Base-by-base conservation (phyloP, 1,284 basidiomycete species). In the Singerocomus inundabilis region DNA sequence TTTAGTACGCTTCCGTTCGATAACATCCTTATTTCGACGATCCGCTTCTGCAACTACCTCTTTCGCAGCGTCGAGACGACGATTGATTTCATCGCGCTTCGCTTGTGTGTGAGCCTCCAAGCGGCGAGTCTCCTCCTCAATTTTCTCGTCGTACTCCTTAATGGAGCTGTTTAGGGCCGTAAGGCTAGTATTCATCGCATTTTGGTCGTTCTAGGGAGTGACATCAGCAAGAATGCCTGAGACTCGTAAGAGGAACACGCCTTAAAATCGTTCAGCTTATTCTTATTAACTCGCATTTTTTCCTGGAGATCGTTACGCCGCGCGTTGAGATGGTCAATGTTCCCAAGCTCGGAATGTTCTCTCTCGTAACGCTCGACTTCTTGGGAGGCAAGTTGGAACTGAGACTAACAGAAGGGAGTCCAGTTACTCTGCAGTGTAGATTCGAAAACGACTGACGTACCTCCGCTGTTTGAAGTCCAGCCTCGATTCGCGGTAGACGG, bases 51-150 rank as follows among this genome's bases (percentile, higher is more conserved):
- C 54, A 28, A 80, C 67, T n/a, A 38, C 44, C 52, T 58, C 58
- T 29, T 67, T 67, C 15, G 79, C 77, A 13, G 67, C 67, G 1
- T 79, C 72, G 24, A 87, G 70, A 59, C 77, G 74, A 26, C 69
- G 67, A 38, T 76, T 74, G 3, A 72, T 73, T 54, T 81, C 78
- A 40, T 86, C 80, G 18, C 79, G 81, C 59, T 82, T 83, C 10
- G 72, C 77, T 55, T 86, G 80, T 3, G 79, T 80, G 54, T 81
- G 75, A 6, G 72, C 71, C 44, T 79, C 80, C 59, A 83, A 69
- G 32, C 81, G 80, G 33, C 68, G 68, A 18, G 74, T 71, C 64
- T 89, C 87, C 12, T 72, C 73, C 2, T 60, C 68, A 43, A 93
- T 88, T 48, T 80, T 72, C 11, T 61, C 55, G 5, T 83, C 70